Evolutionary conservation across 805 yeast genomes (phyloP), one percentile per base, ranked within the genome.

Genomic region (Ogataea trehalophila): DNA sequence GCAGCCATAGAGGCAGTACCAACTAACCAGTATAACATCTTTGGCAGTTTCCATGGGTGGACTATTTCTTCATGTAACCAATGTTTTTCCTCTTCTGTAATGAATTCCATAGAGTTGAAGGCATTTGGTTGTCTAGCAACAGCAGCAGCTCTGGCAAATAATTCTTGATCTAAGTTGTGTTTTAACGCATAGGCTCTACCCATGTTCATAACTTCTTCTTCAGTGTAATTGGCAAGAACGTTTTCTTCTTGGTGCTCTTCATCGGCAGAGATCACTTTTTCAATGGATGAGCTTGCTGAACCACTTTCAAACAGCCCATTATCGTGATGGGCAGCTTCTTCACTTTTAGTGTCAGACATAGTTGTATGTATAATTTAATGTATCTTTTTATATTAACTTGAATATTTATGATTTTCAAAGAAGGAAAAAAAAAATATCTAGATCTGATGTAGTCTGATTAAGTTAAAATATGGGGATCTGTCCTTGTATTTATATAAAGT

Each of bases 1-100:
- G 90, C 91, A 43, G 86, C 85, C 78, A 83, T 74, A 1, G 89
- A 83, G 16, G 85, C 81, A 52, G 82, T 75, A 13, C 81, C 73
- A 46, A 84, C 79, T 46, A 83, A 77, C 50, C 71, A 79, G 51
- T 77, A 62, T 56, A 84, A 68, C 50, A 73, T 78, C 8, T 57
- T 54, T 20, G 69, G 80, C 17, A 76, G 43, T 37, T 61, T 63
- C 79, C 75, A 78, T 18, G 75, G 76, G 40, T 72, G 74, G 29
- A 69, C 62, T 22, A 57, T 56, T 49, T 76, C 90, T 44, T 63
- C 63, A 53, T 75, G 62, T 37, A 82, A 68, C 0, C 72, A 74
- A 26, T 65, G 56, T 53, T 80, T 80, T 56, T 83, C 87, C 1
- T 75, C 80, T 51, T 77, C 83, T 3, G 69, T 41, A 37, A 83